These are phyloP conservation scores for Linnemannia zychae DNA, from an alignment of 192 early-diverging fungal genomes.

Conservation along the genomic window DNA sequence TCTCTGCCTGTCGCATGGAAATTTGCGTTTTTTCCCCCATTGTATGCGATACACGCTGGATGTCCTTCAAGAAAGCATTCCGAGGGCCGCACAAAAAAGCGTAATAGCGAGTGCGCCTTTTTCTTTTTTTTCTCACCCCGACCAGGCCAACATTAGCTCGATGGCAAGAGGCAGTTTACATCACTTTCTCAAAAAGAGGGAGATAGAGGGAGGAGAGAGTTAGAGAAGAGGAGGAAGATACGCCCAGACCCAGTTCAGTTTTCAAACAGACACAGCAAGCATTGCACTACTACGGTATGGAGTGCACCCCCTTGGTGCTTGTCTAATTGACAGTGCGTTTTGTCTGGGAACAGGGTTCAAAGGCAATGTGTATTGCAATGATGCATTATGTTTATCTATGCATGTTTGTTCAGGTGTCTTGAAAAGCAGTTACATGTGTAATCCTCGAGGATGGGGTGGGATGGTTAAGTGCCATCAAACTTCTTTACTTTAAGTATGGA, in stretches of 20 bases:
- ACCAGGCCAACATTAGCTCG: not conserved
- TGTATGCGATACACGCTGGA: no score
- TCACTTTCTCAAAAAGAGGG: not conserved
- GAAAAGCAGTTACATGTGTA: not conserved
- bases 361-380: not conserved
- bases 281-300: no score
- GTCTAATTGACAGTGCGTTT: not conserved
- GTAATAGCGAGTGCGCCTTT: not conserved
- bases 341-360: not conserved
- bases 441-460: no score
- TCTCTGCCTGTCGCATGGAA: not conserved
- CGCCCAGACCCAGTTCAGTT: not conserved
- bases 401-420: not conserved
- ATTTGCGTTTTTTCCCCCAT: not conserved
- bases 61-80: not conserved
- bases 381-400: not conserved
- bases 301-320: not conserved
- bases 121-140: not conserved
- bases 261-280: constrained; percentile 8
- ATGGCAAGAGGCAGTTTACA: not conserved
- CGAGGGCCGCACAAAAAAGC: not conserved
- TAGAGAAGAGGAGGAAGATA: not conserved
- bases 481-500: not conserved
- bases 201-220: no score
- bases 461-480: no score